These are phyloP conservation scores for Ceratocystis alfenasii DNA, from an alignment of 2,329 filamentous ascomycete species.

Conservation along the genomic window DNA sequence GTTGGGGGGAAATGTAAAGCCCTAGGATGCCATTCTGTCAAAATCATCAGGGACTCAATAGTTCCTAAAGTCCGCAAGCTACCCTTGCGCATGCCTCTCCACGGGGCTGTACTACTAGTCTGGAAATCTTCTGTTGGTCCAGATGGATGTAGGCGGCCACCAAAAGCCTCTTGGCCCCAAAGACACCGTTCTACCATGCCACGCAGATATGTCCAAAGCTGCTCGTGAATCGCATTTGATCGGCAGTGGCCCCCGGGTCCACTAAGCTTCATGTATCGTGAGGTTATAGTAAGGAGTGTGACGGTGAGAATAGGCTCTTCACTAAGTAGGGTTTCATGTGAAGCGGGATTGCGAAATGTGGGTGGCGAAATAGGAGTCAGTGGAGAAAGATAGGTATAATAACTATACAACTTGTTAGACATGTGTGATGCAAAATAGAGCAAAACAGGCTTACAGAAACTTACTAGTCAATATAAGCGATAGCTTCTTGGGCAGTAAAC, in stretches of 20 bases:
- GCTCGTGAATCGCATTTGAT: conserved; percentile 84
- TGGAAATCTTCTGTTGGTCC: conserved; percentile 49
- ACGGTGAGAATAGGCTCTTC: conserved; percentile 90
- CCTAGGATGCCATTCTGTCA: conserved; percentile 95
- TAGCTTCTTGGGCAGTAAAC: conserved; percentile 88
- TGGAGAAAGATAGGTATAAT: conserved; percentile 82
- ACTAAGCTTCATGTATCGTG: conserved; percentile 68
- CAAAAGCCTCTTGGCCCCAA: conserved; percentile 94
- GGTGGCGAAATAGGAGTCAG: conserved; percentile 88
- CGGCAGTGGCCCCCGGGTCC: conserved; percentile 72
- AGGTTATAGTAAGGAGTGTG: conserved; percentile 81
- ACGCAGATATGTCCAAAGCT: conserved; percentile 85
- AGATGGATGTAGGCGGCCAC: conserved; percentile 29
- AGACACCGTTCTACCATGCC: conserved; percentile 92
- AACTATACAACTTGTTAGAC: conserved; percentile 38
- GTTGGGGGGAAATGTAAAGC: conserved; percentile 86
- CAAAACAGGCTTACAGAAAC: conserved; percentile 26
- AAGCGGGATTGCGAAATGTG: conserved; percentile 71
- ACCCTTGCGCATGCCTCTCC: conserved; percentile 59
- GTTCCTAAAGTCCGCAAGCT: conserved; percentile 83
- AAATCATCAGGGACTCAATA: conserved; percentile 82
- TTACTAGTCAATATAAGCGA: conserved; percentile 86
- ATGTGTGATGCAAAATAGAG: conserved; percentile 16
- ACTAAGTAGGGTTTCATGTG: conserved; percentile 66
- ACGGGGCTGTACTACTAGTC: conserved; percentile 56